Conservation (phyloP, 352 stramenopile species). For the Phytophthora sojae region DNA sequence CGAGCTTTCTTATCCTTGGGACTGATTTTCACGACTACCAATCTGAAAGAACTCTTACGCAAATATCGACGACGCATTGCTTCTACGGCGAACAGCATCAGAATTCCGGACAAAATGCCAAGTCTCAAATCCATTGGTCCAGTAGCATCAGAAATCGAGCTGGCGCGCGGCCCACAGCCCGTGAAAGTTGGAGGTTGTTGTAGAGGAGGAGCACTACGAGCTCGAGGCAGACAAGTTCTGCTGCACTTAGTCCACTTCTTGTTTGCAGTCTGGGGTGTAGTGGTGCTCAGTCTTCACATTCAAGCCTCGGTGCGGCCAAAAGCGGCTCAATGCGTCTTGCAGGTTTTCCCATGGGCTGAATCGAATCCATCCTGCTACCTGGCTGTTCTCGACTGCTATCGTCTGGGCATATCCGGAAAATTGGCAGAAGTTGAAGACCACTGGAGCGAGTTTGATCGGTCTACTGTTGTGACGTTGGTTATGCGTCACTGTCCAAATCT, state of each 20-base stretch:
- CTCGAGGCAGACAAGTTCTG: neutral
- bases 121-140: neutral
- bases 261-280: constrained; percentile 4
- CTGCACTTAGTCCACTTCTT: constrained; percentile 1
- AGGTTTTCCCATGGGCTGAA: constrained; percentile 29
- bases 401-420: constrained; percentile 2
- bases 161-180: neutral
- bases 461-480: constrained; percentile 18
- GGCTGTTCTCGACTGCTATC: constrained; percentile 33
- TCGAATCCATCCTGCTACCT: too few species aligned
- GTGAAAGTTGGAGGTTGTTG: neutral
- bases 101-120: neutral
- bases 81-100: neutral
- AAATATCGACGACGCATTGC: neutral
- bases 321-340: constrained; percentile 5
- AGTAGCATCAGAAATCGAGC: neutral
- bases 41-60: constrained; percentile 29
- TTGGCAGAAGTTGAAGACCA: constrained; percentile 2
- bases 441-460: constrained; percentile 25
- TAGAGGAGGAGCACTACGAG: neutral
- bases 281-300: constrained; percentile 21
- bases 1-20: constrained; percentile 24
- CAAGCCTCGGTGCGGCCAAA: constrained; percentile 9
- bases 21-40: constrained; percentile 19
- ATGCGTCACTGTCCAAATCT: constrained; percentile 37